Base-by-base conservation (phyloP, 768 basidiomycete genomes). In the Lanmaoa rubissima region DNA sequence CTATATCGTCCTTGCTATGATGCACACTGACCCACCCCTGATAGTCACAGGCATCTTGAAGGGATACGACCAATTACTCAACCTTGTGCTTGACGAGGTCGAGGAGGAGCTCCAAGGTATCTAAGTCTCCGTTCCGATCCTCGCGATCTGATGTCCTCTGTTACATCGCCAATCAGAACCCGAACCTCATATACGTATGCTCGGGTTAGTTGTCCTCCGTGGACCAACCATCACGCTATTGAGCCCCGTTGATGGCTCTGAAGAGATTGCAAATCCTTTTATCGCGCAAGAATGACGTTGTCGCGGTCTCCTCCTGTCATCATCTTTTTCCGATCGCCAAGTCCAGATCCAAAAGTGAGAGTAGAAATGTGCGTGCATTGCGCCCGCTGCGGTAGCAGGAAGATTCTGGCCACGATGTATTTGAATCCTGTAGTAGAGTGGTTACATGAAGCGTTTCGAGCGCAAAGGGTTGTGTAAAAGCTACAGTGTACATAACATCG, bases 21-120 rank as follows among this genome's bases (percentile, higher is more conserved):
- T 39, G 3, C 39, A n/a, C n/a, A 5, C 42, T 53, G 34, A 61
- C 47, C 24, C 26, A 14, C 40, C 16, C 35, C 35, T 48, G 21
- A 57, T 65, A 98, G 96, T 98, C 51, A 90, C 84, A 9, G 97
- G 97, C 4, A 82, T 90, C 17, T 74, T 99, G 60, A 99, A 99
- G 74, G 97, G 97, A 26, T 98, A 85, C 66, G 97, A 98, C 74
- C 95, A 98, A 64, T 78, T 98, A 39, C 82, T 98, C 55, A 98
- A 99, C 72, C 87, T 99, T 53, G 97, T 99, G 48, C 83, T 99
- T 48, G 97, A 99, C 73, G 92, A 97, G 57, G 94, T 98, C 7
- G 83, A 88, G 65, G 97, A 99, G 74, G 82, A 89, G 39, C 62
- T 91, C 3, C 80, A 82, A 68, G 85, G 90, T 90, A 67, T 61